Evolutionary conservation across 192 early-diverging fungal species (phyloP).

Genomic region (Coemansia sp.): DNA sequence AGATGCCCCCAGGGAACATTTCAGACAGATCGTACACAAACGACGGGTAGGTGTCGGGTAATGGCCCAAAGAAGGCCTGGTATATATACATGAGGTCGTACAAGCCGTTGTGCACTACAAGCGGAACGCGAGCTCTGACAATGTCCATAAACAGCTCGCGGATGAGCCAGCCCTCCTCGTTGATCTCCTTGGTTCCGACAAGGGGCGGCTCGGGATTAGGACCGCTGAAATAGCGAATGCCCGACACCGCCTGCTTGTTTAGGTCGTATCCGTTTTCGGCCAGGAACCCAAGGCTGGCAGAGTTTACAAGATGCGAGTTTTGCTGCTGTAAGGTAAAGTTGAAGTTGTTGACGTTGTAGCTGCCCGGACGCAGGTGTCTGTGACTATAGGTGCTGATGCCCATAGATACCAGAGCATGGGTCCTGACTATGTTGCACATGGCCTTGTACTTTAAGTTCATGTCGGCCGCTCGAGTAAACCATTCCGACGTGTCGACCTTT

Average conservation of each 20-base stretch:
- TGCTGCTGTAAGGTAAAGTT: constrained; percentile 56
- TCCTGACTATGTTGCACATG: constrained; percentile 64
- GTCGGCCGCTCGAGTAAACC: constrained; percentile 56
- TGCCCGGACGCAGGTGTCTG: constrained; percentile 33
- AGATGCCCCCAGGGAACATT: constrained; percentile 85
- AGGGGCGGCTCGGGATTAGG: constrained; percentile 40
- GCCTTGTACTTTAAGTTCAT: constrained; percentile 81
- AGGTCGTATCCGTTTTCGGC: constrained; percentile 86
- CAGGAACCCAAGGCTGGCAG: constrained; percentile 73
- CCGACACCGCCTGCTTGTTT: constrained; percentile 66
- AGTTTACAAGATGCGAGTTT: constrained; percentile 64
- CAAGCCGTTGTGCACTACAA: constrained; percentile 93
- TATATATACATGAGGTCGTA: constrained; percentile 93
- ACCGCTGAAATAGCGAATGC: constrained; percentile 76
- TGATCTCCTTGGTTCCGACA: constrained; percentile 27
- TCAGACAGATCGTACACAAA: constrained; percentile 75
- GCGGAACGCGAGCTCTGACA: constrained; percentile 55
- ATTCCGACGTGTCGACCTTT: constrained; percentile 34
- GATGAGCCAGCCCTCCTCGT: constrained; percentile 48
- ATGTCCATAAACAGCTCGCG: constrained; percentile 59
- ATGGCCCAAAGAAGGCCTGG: constrained; percentile 76
- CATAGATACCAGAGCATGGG: constrained; percentile 80
- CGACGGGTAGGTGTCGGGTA: constrained; percentile 65
- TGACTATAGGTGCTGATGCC: constrained; percentile 58
- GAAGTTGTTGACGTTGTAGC: constrained; percentile 63